Base-by-base conservation (phyloP, 176 grass and related monocot genomes). In the Cenchrus purpureus region DNA sequence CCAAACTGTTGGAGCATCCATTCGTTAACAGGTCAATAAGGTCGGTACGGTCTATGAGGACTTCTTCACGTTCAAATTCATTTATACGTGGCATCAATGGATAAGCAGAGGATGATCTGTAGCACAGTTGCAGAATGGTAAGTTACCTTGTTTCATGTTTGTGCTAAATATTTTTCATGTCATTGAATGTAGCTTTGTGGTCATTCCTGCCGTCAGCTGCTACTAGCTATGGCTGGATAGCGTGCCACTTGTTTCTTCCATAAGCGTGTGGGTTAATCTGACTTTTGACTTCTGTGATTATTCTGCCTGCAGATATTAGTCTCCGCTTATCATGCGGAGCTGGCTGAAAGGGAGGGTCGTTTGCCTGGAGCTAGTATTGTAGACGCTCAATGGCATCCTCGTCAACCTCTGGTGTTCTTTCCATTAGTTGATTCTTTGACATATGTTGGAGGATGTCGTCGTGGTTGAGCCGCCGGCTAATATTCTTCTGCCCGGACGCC, bases 1-100 rank as follows among this genome's bases (percentile, higher is more conserved):
- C 82, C 62, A 89, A 88, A 90, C 85, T 95, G 54, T 78, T 95
- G 74, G 88, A 90, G 29, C 93, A 95, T 87, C 90, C 90, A 5
- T 95, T 95, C 1, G 93, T 95, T 45, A 92, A 78, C 80, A 86
- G 66, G 71, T 89, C 87, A 14, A 74, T 95, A 66, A 77, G 79
- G 52, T 82, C 85, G 12, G 48, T 91, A 71, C 77, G 89, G 56
- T 91, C 89, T 34, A 72, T 91, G 81, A 84, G 89, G 65, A 84
- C 85, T n/a, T n/a, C n/a, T n/a, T n/a, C n/a, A n/a, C n/a, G n/a
- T 53, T 80, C 83, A 43, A 86, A 88, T 86, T 92, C 75, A 37
- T 90, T 87, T 31, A 59, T 28, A n/a, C 53, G 65, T 57, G 67
- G 67, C 74, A 32, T 22, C 29, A 68, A 74, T 46, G 50, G 68